Conservation (phyloP, 2,329 filamentous ascomycete genomes). For the Tetracladium maxilliforme region DNA sequence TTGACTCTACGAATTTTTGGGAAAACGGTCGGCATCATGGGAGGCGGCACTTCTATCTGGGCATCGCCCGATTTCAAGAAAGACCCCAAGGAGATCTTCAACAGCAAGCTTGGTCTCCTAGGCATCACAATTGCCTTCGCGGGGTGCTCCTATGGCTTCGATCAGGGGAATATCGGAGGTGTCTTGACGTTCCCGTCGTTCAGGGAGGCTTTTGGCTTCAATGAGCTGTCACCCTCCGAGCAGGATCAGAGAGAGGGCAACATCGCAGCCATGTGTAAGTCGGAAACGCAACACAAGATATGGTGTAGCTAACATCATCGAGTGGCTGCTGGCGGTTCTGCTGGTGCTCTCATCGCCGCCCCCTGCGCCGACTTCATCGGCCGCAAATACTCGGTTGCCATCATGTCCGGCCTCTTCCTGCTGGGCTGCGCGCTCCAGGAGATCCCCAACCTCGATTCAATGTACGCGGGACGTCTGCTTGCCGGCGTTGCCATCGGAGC, state of each 20-base stretch:
- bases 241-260: slow-evolving; percentile 9
- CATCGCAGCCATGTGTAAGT: slow-evolving; percentile 17
- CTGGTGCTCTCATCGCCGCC: slow-evolving; percentile 19
- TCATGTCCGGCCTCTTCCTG: slow-evolving; percentile 16
- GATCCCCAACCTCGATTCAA: slow-evolving; percentile 17
- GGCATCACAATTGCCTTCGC: too few relatives aligned
- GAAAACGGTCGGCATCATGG: too few relatives aligned
- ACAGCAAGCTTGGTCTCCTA: too few relatives aligned
- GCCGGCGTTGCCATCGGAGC: slow-evolving; percentile 18
- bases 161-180: too few relatives aligned
- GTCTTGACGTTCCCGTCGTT: too few relatives aligned
- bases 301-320: slow-evolving; percentile 8
- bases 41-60: too few relatives aligned
- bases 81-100: too few relatives aligned
- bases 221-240: too few relatives aligned
- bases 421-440: slow-evolving; percentile 18
- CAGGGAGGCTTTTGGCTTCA: too few relatives aligned
- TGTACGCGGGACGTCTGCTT: slow-evolving; percentile 20
- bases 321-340: slow-evolving; percentile 20
- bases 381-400: slow-evolving; percentile 17
- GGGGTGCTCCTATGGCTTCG: too few relatives aligned
- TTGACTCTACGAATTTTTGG: too few relatives aligned
- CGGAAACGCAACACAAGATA: not conserved
- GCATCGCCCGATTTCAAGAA: too few relatives aligned
- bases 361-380: slow-evolving; percentile 20